Base-by-base conservation (phyloP, 225 moss, liverwort and hornwort genomes). In the Neckera pumila region DNA sequence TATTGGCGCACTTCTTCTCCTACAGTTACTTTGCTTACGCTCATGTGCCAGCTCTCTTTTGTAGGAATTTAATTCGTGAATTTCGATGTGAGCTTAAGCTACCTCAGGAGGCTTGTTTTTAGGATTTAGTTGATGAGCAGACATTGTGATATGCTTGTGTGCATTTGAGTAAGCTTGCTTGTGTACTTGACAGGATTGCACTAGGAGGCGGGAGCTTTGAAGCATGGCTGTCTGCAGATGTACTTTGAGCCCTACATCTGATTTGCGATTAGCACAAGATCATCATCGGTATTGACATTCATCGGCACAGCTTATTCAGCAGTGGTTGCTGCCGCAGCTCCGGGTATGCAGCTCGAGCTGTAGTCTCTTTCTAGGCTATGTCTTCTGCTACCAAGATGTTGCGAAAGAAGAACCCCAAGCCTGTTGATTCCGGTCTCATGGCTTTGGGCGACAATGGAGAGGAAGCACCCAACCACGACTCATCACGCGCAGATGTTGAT, bases 361-460 rank as follows among this genome's bases (percentile, higher is more conserved):
- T 91, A 84, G 88, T 79, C 60, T 83, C 81, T 79, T 89, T 86
- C 63, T 66, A 89, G 91, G 85, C 83, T 77, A 90, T 89, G 86
- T 86, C 87, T 53, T 58, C 76, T 88, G 89, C 92, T 86, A 86
- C 86, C 84, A 92, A 94, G 87, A 94, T 94, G 94, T 88, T 94
- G 90, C 89, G 94, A 86, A 94, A 92, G 88, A 91, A 89, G 85
- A 91, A 77, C 67, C 45, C 86, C 70, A 94, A 92, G 88, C 81
- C 91, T 79, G 79, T 88, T 76, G 92, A 92, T 80, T 92, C 91
- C 17, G 89, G 91, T 83, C 85, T 89, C 21, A 92, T 90, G 90
- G 89, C 92, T 83, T 83, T 91, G 76, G 89, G 90, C 66, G 89
- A 91, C 86, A 91, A 89, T 69, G 91, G 90, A 87, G 87, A 89